A percentile compares a stretch with the other conserved stretches of the same genome.
Evolutionary conservation across 805 yeast genomes (phyloP).

Genomic region (Ogataea naganishii): DNA sequence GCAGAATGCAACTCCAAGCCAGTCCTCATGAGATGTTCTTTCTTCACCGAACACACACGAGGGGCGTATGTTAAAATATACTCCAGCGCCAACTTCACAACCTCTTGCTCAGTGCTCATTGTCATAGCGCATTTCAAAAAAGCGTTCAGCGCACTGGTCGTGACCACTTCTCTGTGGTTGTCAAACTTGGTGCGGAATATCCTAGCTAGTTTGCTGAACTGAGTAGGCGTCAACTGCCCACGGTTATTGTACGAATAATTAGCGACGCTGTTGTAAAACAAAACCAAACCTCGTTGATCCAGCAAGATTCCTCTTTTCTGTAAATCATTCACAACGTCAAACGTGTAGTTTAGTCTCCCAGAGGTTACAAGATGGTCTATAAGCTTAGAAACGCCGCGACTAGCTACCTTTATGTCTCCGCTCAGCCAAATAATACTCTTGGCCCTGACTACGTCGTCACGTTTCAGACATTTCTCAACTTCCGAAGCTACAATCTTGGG

Average conservation of each 20-base stretch:
- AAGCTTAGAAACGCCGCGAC: constrained; percentile 58
- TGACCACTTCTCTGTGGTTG: constrained; percentile 18
- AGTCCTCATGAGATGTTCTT: no score
- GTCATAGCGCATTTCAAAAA: constrained; percentile 21
- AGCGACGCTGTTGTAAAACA: constrained; percentile 37
- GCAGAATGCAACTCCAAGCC: not conserved
- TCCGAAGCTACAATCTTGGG: constrained; percentile 47
- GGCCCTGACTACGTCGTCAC: constrained; percentile 47
- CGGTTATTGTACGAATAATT: constrained; percentile 13
- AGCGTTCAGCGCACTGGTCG: constrained; percentile 36
- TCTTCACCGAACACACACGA: no score
- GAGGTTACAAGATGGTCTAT: constrained; percentile 37
- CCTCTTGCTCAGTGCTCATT: not conserved
- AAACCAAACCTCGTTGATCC: constrained; percentile 39
- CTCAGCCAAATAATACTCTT: constrained; percentile 14
- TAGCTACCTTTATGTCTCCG: constrained; percentile 37
- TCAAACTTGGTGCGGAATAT: constrained; percentile 23
- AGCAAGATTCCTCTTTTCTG: constrained; percentile 54
- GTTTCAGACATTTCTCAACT: constrained; percentile 39
- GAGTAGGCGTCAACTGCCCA: constrained; percentile 16
- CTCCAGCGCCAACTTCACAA: no score
- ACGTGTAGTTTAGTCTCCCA: constrained; percentile 36
- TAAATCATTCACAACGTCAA: constrained; percentile 42
- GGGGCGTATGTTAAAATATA: no score
- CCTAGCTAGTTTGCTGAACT: constrained; percentile 24